phyloP scores from a whole-genome alignment of 768 basidiomycete species.

The Russula virescens region DNA sequence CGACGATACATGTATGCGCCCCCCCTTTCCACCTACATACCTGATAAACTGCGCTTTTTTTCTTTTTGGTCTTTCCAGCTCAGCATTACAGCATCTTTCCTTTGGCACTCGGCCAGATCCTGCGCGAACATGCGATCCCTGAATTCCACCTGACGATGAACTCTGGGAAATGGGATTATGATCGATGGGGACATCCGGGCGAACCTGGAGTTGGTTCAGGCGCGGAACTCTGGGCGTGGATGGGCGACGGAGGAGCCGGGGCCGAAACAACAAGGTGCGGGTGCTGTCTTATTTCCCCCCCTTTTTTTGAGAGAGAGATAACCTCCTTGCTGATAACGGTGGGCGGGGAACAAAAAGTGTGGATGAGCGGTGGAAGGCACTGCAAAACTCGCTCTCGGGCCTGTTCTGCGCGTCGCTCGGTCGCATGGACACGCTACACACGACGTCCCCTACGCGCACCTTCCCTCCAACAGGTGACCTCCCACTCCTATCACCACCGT shows the following conservation, averaged over 20 bases:
- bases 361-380: slow-evolving; percentile 74
- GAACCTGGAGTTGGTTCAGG: slow-evolving; percentile 75
- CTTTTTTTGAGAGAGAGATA: too few relatives aligned
- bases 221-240: slow-evolving; percentile 90
- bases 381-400: slow-evolving; percentile 86
- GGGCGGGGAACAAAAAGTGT: slow-evolving; percentile 47
- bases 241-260: slow-evolving; percentile 53
- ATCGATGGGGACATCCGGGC: slow-evolving; percentile 75
- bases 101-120: slow-evolving; percentile 77
- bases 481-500: background rate
- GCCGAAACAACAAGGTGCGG: slow-evolving; percentile 35
- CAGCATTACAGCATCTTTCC: slow-evolving; percentile 89
- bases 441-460: slow-evolving; percentile 54
- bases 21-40: background rate
- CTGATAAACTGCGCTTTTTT: background rate
- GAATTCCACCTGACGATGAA: slow-evolving; percentile 88
- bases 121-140: slow-evolving; percentile 78
- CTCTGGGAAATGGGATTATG: slow-evolving; percentile 88
- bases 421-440: slow-evolving; percentile 66
- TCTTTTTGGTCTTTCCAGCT: slow-evolving; percentile 35
- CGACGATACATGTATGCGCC: slow-evolving; percentile 43
- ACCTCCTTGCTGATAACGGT: too few relatives aligned
- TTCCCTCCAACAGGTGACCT: slow-evolving; percentile 26
- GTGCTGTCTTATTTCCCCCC: slow-evolving; percentile 29
- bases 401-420: slow-evolving; percentile 92